phyloP scores from a whole-genome alignment of 2,329 filamentous ascomycete genomes.

The Penicillium rolfsii region DNA sequence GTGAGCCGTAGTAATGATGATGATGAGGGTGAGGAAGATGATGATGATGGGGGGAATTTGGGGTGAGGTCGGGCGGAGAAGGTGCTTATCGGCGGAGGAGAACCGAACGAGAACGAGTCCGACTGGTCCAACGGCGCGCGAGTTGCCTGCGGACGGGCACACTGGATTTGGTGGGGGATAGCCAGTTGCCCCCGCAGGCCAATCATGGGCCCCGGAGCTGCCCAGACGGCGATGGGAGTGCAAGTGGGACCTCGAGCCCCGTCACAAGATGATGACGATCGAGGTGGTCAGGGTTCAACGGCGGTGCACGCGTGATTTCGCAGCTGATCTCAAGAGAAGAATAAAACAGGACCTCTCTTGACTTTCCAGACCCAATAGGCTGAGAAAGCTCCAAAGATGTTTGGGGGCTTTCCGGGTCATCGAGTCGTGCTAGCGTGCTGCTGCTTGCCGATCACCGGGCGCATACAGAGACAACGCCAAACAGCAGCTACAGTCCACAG shows the following conservation, averaged over 20 bases:
- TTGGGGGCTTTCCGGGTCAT: neutral
- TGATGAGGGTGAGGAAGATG: neutral
- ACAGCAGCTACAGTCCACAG: too few relatives aligned
- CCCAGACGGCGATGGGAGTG: neutral
- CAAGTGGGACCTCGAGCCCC: neutral
- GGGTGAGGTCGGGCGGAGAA: conserved; percentile 8
- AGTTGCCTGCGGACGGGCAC: too few relatives aligned
- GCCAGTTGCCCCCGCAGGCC: neutral
- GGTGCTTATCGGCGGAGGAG: conserved; percentile 10
- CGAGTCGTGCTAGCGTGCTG: neutral
- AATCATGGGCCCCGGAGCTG: neutral
- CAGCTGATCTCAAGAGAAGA: neutral
- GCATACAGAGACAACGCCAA: neutral
- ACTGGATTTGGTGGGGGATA: neutral
- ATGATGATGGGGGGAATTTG: conserved; percentile 3
- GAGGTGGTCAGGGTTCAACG: neutral
- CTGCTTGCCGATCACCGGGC: conserved; percentile 7
- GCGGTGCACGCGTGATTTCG: neutral
- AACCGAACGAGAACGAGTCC: neutral
- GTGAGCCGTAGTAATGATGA: neutral
- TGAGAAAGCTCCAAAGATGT: neutral
- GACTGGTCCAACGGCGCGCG: neutral
- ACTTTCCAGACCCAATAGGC: neutral
- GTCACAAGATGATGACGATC: conserved; percentile 10
- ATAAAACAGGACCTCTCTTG: neutral